Evolutionary conservation across 129 eudicot genomes (phyloP), one percentile per base, ranked within the genome.

Genomic region (Calendula officinalis): DNA sequence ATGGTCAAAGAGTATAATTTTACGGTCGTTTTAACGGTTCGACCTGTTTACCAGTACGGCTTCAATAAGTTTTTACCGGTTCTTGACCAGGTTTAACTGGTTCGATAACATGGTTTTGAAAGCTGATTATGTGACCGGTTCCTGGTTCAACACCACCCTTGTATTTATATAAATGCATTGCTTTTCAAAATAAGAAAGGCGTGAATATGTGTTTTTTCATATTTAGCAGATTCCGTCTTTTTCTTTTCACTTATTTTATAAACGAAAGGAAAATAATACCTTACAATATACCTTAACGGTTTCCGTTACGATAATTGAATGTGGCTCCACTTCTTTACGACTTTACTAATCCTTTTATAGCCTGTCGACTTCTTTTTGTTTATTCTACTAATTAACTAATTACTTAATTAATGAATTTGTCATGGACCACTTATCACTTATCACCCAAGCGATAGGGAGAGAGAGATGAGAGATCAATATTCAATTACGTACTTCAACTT

Each of bases 361-460:
- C n/a, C 16, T 42, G 60, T 62, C 71, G n/a, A n/a, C 35, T 62
- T 55, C 55, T 0, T 50, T 70, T 27, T 17, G n/a, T 39, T 70
- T 12, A 15, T 42, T 12, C 0, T 39, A 8, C 12, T 7, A 4
- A 13, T 68, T 36, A 6, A 4, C 2, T 22, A 22, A 22, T 22
- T 22, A 22, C 1, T 22, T 22, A 22, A 22, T 22, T 1, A 22
- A 22, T 22, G 30, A 62, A 8, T 62, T 50, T 64, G 30, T 38
- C 34, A 45, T 44, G 65, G 71, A 16, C 60, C 67, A 64, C 71
- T 17, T 17, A 22, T 33, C 59, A 53, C n/a, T 46, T 46, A 46
- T 68, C 51, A 62, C 54, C 73, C 78, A 59, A 16, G 16, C 66
- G 55, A 30, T 44, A 66, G 14, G 81, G 78, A 72, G 71, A 48